A percentile compares a stretch with the other conserved stretches of the same genome.
Evolutionary conservation across 345 rosid species (phyloP).

Genomic region (Gossypium arboreum): DNA sequence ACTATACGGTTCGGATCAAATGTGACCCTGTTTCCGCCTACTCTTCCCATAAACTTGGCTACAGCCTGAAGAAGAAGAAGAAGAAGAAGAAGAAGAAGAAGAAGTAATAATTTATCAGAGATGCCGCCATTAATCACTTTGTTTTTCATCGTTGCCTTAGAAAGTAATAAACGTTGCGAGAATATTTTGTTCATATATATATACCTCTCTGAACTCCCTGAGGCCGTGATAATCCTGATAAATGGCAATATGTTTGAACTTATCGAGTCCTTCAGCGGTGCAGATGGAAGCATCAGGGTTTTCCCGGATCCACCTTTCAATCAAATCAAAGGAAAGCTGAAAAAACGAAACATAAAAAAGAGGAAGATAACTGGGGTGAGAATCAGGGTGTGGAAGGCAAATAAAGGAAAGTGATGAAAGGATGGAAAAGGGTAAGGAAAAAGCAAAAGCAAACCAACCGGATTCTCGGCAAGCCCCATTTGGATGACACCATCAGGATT

Average conservation of each 20-base stretch:
- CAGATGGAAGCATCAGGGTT: constrained; percentile 77
- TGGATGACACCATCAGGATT: constrained; percentile 76
- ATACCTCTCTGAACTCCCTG: constrained; percentile 59
- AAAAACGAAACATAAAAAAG: not conserved
- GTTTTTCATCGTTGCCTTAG: not conserved
- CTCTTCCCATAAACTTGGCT: constrained; percentile 75
- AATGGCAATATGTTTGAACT: constrained; percentile 58
- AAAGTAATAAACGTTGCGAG: not conserved
- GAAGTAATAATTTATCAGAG: not conserved
- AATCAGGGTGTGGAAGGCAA: not conserved
- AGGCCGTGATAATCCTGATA: constrained; percentile 92
- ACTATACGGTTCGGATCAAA: constrained; percentile 70
- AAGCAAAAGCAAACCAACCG: constrained; percentile 32
- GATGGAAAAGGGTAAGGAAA: too few species aligned
- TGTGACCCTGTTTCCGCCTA: constrained; percentile 49
- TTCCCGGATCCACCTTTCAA: constrained; percentile 56
- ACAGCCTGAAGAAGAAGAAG: constrained; percentile 39
- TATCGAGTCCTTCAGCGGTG: constrained; percentile 51
- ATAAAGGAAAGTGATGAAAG: not conserved
- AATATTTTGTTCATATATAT: not conserved
- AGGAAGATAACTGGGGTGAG: not conserved
- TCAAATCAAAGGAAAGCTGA: constrained; percentile 65
- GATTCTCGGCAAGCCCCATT: constrained; percentile 91
- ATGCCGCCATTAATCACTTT: not conserved
- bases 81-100: not conserved